These are phyloP conservation scores for Citropsis articulata DNA, from an alignment of 345 rosid species.

Conservation along the genomic window DNA sequence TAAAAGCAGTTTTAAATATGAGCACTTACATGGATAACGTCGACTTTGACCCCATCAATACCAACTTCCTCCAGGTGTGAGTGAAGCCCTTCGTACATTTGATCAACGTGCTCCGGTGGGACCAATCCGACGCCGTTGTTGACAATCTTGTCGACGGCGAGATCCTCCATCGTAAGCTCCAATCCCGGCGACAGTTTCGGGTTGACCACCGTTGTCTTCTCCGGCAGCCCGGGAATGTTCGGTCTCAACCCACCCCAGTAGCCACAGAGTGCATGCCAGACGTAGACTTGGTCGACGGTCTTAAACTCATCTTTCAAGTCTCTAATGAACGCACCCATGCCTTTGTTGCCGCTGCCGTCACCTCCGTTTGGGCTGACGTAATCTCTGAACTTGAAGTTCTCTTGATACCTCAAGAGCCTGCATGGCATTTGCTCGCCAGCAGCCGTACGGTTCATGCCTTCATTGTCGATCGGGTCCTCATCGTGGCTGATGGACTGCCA, in stretches of 20 bases:
- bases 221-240: slow-evolving; percentile 60
- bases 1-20: neutral
- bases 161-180: slow-evolving; percentile 76
- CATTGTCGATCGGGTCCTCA: slow-evolving; percentile 60
- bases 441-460: slow-evolving; percentile 64
- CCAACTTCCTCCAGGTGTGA: slow-evolving; percentile 66
- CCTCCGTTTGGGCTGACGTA: slow-evolving; percentile 44
- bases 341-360: slow-evolving; percentile 28
- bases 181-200: slow-evolving; percentile 77
- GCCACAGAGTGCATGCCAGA: slow-evolving; percentile 96
- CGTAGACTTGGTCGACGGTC: slow-evolving; percentile 76
- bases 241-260: slow-evolving; percentile 98
- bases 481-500: slow-evolving; percentile 95
- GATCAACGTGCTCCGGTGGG: slow-evolving; percentile 62
- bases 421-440: slow-evolving; percentile 99
- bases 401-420: slow-evolving; percentile 71
- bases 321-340: slow-evolving; percentile 77
- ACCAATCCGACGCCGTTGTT: slow-evolving; percentile 66
- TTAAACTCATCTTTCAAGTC: slow-evolving; percentile 77
- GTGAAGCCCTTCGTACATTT: slow-evolving; percentile 83
- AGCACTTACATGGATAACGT: slow-evolving; percentile 87
- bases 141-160: slow-evolving; percentile 89
- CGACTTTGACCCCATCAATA: slow-evolving; percentile 96
- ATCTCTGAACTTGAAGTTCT: slow-evolving; percentile 80
- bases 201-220: slow-evolving; percentile 27